These are phyloP conservation scores for Penicillium pancosmium DNA, from an alignment of 495 filamentous ascomycete genomes.

Conservation along the genomic window DNA sequence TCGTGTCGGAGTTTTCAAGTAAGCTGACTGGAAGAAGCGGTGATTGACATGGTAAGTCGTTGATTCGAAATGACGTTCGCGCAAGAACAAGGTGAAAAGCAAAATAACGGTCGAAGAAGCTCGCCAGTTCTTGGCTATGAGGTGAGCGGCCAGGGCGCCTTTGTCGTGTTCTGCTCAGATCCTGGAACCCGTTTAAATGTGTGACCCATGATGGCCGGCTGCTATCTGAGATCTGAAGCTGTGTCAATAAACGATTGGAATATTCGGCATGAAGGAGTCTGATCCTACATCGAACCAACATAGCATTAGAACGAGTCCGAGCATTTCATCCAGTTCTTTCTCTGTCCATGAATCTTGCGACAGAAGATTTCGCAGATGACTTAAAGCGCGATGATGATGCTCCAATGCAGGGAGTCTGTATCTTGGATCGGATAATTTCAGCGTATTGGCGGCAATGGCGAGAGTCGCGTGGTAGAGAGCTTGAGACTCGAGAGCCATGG, in stretches of 20 bases:
- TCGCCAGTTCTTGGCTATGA: slow-evolving; percentile 22
- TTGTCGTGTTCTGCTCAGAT: slow-evolving; percentile 21
- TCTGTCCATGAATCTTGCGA: slow-evolving; percentile 18
- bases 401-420: slow-evolving; percentile 22
- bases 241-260: neutral
- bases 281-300: slow-evolving; percentile 26
- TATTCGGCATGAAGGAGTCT: neutral
- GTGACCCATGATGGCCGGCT: slow-evolving; percentile 32
- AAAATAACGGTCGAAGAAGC: slow-evolving; percentile 32
- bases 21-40: slow-evolving; percentile 5
- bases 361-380: slow-evolving; percentile 15
- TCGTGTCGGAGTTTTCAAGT: slow-evolving; percentile 19
- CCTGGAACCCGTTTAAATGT: slow-evolving; percentile 28
- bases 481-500: slow-evolving; percentile 29
- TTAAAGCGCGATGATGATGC: slow-evolving; percentile 23
- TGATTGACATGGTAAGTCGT: slow-evolving; percentile 4
- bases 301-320: slow-evolving; percentile 30
- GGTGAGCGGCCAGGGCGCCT: slow-evolving; percentile 10
- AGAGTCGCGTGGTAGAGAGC: slow-evolving; percentile 30
- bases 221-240: slow-evolving; percentile 25
- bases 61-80: slow-evolving; percentile 23
- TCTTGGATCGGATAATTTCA: slow-evolving; percentile 20
- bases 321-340: slow-evolving; percentile 27
- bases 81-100: slow-evolving; percentile 30
- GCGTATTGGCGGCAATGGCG: slow-evolving; percentile 27